phyloP scores from a whole-genome alignment of 306 rosid genomes.

The Alnus rubra region DNA sequence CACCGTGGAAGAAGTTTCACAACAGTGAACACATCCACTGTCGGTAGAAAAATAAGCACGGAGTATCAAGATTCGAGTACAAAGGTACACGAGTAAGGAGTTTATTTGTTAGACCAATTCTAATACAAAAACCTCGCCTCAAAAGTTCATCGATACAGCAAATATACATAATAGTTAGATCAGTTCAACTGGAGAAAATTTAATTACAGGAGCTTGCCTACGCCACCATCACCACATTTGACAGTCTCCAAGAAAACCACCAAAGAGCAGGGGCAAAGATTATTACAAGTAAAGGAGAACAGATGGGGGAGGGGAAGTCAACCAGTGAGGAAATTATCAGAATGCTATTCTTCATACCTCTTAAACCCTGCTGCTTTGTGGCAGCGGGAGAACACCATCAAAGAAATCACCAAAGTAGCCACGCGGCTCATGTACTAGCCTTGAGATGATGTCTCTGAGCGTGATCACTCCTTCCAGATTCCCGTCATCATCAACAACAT shows the following conservation, averaged over 20 bases:
- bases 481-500: conserved; percentile 71
- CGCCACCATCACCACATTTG: conserved; percentile 35
- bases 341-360: conserved; percentile 22
- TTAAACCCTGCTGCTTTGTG: conserved; percentile 75
- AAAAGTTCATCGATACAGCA: conserved; percentile 32
- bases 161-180: conserved; percentile 30
- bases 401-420: conserved; percentile 99
- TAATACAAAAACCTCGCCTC: conserved; percentile 19
- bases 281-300: neutral
- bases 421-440: conserved; percentile 89
- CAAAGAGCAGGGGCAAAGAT: conserved; percentile 3
- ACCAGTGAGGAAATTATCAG: neutral
- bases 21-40: neutral
- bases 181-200: conserved; percentile 17
- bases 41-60: neutral
- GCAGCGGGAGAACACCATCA: conserved; percentile 91
- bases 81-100: neutral
- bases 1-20: neutral
- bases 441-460: conserved; percentile 87
- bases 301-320: neutral
- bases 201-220: conserved; percentile 45
- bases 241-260: conserved; percentile 21
- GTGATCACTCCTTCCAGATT: conserved; percentile 84
- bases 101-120: conserved; percentile 13
- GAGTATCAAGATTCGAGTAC: neutral